A percentile compares a stretch with the other conserved stretches of the same genome.
Conservation (phyloP, 2,329 filamentous ascomycete genomes). For the Fusarium setosum region DNA sequence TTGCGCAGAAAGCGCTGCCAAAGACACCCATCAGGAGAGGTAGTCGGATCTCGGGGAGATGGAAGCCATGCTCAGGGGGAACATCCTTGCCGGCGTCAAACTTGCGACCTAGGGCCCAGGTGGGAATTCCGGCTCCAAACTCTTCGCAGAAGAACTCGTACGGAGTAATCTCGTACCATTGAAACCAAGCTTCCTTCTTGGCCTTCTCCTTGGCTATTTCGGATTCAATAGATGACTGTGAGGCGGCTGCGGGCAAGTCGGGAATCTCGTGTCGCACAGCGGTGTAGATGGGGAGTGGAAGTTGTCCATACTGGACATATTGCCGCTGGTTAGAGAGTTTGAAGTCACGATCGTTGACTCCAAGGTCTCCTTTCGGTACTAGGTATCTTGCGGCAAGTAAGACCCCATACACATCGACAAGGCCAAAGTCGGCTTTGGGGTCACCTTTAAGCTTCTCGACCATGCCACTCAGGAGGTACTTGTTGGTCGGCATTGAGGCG, state of each 20-base stretch:
- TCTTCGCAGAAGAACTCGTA: constrained; percentile 98
- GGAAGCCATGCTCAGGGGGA: constrained; percentile 69
- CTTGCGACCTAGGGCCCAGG: constrained; percentile 88
- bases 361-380: constrained; percentile 81
- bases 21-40: constrained; percentile 93
- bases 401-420: constrained; percentile 94
- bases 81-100: constrained; percentile 75
- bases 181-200: constrained; percentile 86
- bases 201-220: constrained; percentile 54
- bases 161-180: constrained; percentile 96
- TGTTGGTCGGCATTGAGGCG: constrained; percentile 91
- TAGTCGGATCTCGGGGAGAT: constrained; percentile 85
- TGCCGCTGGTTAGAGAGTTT: constrained; percentile 90
- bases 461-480: constrained; percentile 86
- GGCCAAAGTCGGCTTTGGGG: constrained; percentile 76
- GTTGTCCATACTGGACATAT: constrained; percentile 80
- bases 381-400: constrained; percentile 86
- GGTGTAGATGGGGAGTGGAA: constrained; percentile 94
- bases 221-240: constrained; percentile 42
- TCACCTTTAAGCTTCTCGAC: constrained; percentile 92
- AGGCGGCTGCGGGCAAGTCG: constrained; percentile 56
- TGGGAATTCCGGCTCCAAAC: constrained; percentile 90
- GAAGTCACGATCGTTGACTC: constrained; percentile 80
- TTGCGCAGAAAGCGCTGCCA: constrained; percentile 96
- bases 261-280: constrained; percentile 97